Conservation (phyloP, 106 monocot species). For the Phalaenopsis equestris region DNA sequence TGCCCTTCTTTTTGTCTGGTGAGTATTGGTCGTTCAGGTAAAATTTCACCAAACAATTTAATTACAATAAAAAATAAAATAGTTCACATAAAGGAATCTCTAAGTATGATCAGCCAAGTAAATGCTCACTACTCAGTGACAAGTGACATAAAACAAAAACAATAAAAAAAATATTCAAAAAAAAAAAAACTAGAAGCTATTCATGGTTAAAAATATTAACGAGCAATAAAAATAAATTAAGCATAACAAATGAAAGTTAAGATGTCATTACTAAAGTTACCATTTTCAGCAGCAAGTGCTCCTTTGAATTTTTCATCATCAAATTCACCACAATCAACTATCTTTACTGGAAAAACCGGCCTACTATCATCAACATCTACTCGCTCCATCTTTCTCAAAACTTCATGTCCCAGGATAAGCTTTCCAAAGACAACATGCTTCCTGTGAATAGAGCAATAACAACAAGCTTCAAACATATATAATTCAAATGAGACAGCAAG, state of each 20-base stretch:
- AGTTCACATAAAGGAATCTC: background rate
- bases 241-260: background rate
- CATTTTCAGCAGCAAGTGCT: slow-evolving; percentile 21
- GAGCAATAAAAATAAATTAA: background rate
- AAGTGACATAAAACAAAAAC: background rate
- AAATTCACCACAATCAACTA: slow-evolving; percentile 80
- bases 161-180: background rate
- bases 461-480: background rate
- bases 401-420: slow-evolving; percentile 65
- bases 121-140: too few relatives aligned
- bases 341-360: slow-evolving; percentile 72
- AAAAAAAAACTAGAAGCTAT: background rate
- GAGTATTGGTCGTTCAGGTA: background rate
- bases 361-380: slow-evolving; percentile 57
- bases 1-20: slow-evolving; percentile 71
- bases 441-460: slow-evolving; percentile 25
- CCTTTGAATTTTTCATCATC: slow-evolving; percentile 17
- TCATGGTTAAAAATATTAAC: background rate
- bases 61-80: background rate
- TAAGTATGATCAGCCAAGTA: background rate
- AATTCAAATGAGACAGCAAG: background rate
- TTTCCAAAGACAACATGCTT: slow-evolving; percentile 99
- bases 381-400: slow-evolving; percentile 67
- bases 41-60: background rate
- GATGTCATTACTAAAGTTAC: slow-evolving; percentile 5